Evolutionary conservation across 2,329 filamentous ascomycete species (phyloP).

Genomic region (Aspergillus flavus): DNA sequence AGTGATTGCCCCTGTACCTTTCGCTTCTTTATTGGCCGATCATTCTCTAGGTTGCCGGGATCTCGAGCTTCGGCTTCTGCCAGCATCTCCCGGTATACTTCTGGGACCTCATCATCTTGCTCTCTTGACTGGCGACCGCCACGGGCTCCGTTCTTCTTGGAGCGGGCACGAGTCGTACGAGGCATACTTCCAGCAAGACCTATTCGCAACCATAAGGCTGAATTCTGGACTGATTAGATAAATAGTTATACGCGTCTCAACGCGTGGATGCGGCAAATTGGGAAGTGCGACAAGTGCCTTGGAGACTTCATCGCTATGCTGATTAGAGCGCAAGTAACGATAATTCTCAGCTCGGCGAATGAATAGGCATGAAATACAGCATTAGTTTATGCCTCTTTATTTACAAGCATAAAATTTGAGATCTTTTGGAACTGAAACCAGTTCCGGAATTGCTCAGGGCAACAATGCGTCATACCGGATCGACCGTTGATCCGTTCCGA

Average conservation of each 20-base stretch:
- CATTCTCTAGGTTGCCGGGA: slow-evolving; percentile 24
- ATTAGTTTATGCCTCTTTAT: background rate
- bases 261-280: background rate
- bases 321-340: background rate
- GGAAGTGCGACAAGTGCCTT: background rate
- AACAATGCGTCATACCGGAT: slow-evolving; percentile 15
- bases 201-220: slow-evolving; percentile 17
- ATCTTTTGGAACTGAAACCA: background rate
- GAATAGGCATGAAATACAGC: background rate
- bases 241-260: background rate
- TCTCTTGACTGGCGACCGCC: slow-evolving; percentile 15
- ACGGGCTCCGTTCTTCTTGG: slow-evolving; percentile 18
- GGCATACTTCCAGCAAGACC: slow-evolving; percentile 21
- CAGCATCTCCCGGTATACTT: slow-evolving; percentile 47
- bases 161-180: slow-evolving; percentile 19
- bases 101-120: slow-evolving; percentile 34
- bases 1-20: slow-evolving; percentile 34
- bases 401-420: background rate
- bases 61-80: slow-evolving; percentile 42
- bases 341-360: background rate
- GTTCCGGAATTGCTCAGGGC: slow-evolving; percentile 2
- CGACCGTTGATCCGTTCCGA: slow-evolving; percentile 1
- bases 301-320: background rate
- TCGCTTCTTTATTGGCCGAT: slow-evolving; percentile 42
- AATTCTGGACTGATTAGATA: background rate